phyloP scores from a whole-genome alignment of 2,329 filamentous ascomycete genomes.

The Penicillium concentricum region DNA sequence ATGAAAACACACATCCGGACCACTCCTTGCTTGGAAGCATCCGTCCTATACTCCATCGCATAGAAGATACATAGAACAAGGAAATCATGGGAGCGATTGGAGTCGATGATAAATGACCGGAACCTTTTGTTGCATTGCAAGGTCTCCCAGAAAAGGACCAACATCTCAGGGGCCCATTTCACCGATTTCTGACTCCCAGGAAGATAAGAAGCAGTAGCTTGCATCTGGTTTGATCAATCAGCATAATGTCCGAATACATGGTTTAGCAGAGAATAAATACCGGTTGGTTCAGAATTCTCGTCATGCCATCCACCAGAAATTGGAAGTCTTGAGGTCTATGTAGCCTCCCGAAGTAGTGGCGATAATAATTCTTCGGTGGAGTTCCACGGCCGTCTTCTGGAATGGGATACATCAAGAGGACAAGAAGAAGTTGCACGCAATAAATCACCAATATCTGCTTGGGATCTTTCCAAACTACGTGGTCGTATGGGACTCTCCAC shows the following conservation, averaged over 20 bases:
- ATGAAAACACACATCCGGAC: slow-evolving; percentile 98
- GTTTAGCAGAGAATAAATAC: slow-evolving; percentile 33
- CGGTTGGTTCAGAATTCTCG: slow-evolving; percentile 85
- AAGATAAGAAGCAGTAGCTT: slow-evolving; percentile 83
- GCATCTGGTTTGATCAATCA: slow-evolving; percentile 53
- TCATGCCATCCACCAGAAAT: slow-evolving; percentile 94
- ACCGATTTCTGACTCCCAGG: slow-evolving; percentile 77
- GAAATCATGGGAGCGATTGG: slow-evolving; percentile 89
- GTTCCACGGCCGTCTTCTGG: slow-evolving; percentile 68
- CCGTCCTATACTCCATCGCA: slow-evolving; percentile 82
- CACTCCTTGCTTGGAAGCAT: slow-evolving; percentile 83
- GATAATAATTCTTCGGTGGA: slow-evolving; percentile 84
- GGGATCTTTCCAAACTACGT: slow-evolving; percentile 85
- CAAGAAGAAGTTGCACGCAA: slow-evolving; percentile 84
- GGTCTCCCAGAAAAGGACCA: slow-evolving; percentile 97
- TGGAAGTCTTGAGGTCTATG: slow-evolving; percentile 97
- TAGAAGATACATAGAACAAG: slow-evolving; percentile 88
- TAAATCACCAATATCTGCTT: slow-evolving; percentile 90
- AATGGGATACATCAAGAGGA: slow-evolving; percentile 80
- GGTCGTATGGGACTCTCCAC: slow-evolving; percentile 93
- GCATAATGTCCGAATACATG: slow-evolving; percentile 12
- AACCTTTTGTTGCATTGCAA: slow-evolving; percentile 98
- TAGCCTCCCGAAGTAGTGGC: slow-evolving; percentile 84
- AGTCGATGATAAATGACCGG: slow-evolving; percentile 94
- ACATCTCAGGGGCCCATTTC: slow-evolving; percentile 90